A percentile compares a stretch with the other conserved stretches of the same genome.
phyloP scores from a whole-genome alignment of 208 protist species.

The Tritrichomonas foetus region DNA sequence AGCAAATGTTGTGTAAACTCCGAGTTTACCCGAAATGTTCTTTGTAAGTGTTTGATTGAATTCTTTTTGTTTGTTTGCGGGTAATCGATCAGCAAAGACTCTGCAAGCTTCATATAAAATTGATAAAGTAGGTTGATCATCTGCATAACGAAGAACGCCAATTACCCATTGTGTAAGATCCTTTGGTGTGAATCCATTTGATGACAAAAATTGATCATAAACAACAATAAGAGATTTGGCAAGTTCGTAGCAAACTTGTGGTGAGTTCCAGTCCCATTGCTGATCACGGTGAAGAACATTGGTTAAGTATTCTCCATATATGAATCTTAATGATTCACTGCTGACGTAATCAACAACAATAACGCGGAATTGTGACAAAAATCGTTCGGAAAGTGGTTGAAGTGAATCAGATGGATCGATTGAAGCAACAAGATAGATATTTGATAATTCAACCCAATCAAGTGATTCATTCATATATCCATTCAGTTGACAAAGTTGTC shows the following conservation, averaged over 20 bases:
- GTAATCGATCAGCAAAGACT: neutral
- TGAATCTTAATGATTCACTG: neutral
- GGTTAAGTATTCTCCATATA: neutral
- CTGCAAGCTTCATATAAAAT: neutral
- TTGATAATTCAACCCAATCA: neutral
- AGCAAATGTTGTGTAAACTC: neutral
- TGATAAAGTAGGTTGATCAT: neutral
- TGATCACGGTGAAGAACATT: neutral
- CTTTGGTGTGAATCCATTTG: neutral
- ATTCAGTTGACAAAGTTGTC: constrained; percentile 71
- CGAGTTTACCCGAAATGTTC: neutral
- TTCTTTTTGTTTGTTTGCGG: neutral
- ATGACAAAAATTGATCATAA: neutral
- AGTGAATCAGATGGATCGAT: constrained; percentile 13
- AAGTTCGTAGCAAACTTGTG: neutral
- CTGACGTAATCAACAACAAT: constrained; percentile 12
- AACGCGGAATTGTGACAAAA: constrained; percentile 4
- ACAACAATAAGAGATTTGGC: neutral
- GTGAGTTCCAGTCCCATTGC: neutral
- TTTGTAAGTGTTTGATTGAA: neutral
- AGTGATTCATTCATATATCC: constrained; percentile 17
- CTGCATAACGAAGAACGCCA: neutral
- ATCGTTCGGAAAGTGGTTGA: neutral
- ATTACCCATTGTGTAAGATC: constrained; percentile 10
- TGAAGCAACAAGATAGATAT: neutral